A percentile compares a stretch with the other conserved stretches of the same genome.
phyloP scores from a whole-genome alignment of 1,284 basidiomycete genomes.

The Leccinum colubrinum region DNA sequence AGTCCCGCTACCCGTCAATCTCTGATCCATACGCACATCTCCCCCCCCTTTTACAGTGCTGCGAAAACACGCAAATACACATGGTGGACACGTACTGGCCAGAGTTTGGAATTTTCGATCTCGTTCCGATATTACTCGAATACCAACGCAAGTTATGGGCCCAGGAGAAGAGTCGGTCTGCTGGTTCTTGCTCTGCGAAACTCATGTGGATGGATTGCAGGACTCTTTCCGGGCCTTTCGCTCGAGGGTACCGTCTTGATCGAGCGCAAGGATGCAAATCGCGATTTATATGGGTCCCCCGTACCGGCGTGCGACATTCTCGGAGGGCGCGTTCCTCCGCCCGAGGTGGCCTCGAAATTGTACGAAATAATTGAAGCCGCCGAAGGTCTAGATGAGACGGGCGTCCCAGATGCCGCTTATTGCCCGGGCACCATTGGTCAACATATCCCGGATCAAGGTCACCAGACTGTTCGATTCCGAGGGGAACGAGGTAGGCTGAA shows the following conservation, averaged over 20 bases:
- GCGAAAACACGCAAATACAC: conserved; percentile 86
- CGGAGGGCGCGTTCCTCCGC: conserved; percentile 90
- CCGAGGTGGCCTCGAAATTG: conserved; percentile 90
- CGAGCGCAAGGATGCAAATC: conserved; percentile 92
- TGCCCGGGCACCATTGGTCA: conserved; percentile 68
- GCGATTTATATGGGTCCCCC: conserved; percentile 92
- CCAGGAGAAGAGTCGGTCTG: not conserved
- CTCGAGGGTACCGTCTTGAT: conserved; percentile 95
- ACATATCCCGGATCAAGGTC: conserved; percentile 51
- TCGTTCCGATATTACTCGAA: conserved; percentile 81
- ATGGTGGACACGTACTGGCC: conserved; percentile 95
- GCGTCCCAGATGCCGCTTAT: conserved; percentile 78
- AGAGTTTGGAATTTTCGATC: conserved; percentile 86
- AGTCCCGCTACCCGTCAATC: conserved; percentile 33
- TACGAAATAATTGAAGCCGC: conserved; percentile 96
- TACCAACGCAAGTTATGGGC: conserved; percentile 80
- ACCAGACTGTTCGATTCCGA: conserved; percentile 73
- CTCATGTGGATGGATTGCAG: conserved; percentile 39
- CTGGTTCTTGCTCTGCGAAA: not conserved
- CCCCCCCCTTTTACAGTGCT: conserved; percentile 47
- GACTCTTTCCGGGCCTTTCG: conserved; percentile 93
- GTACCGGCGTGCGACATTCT: conserved; percentile 91
- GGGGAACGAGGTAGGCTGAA: conserved; percentile 23
- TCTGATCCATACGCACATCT: conserved; percentile 16
- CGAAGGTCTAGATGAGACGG: conserved; percentile 76